phyloP scores from a whole-genome alignment of 768 basidiomycete species.

The Lyophyllum decastes region DNA sequence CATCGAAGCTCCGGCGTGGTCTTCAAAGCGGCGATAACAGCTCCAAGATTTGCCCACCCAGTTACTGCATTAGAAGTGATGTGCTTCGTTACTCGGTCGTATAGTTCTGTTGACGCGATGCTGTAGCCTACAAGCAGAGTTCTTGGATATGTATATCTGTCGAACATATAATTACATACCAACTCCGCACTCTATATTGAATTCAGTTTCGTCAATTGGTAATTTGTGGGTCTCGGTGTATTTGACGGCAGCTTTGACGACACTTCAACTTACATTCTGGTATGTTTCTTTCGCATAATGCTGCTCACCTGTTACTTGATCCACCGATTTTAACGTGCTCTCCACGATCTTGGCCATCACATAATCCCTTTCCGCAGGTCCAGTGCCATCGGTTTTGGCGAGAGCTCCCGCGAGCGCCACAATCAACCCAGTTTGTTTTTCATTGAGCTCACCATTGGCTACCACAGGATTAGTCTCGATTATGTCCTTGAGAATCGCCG shows the following conservation, averaged over 20 bases:
- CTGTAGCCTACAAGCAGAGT: constrained; percentile 62
- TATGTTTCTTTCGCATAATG: background rate
- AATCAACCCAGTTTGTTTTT: constrained; percentile 74
- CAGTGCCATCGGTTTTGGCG: constrained; percentile 53
- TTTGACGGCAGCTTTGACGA: constrained; percentile 65
- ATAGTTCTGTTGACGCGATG: constrained; percentile 69
- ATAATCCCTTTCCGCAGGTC: constrained; percentile 56
- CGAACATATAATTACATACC: constrained; percentile 52
- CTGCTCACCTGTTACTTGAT: constrained; percentile 82
- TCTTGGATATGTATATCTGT: background rate
- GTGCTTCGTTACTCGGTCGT: constrained; percentile 54
- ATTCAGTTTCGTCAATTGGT: constrained; percentile 68
- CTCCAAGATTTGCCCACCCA: constrained; percentile 79
- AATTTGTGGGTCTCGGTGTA: constrained; percentile 62
- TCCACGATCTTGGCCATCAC: constrained; percentile 70
- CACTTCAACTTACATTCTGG: background rate
- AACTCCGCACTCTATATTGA: constrained; percentile 82
- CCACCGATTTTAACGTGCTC: constrained; percentile 72
- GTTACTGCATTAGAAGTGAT: constrained; percentile 52
- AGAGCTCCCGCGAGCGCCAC: constrained; percentile 66
- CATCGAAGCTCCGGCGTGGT: constrained; percentile 66
- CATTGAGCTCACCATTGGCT: constrained; percentile 55
- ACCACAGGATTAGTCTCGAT: constrained; percentile 57
- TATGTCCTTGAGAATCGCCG: constrained; percentile 66
- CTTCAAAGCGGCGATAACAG: constrained; percentile 66